Base-by-base conservation (phyloP, 2,329 filamentous ascomycete species). In the Alternaria conjuncta region DNA sequence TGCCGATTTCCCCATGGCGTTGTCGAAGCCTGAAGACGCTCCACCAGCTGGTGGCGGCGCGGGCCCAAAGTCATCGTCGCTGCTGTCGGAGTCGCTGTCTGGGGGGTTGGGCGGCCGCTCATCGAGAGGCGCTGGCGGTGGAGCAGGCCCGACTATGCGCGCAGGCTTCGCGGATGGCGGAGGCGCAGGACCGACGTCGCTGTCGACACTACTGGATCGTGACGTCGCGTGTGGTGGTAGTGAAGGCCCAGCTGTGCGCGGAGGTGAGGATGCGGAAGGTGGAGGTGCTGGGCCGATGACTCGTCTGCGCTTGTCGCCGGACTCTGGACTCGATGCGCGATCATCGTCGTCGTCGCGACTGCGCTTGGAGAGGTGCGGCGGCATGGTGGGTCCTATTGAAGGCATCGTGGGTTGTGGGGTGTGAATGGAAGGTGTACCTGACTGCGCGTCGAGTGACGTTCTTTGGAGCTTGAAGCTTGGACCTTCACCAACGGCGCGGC, bases 351-450 rank as follows among this genome's bases (percentile, higher is more conserved):
- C 78, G 68, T 84, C 70, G 78, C 81, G 81, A 84, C 88, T 80
- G 66, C 81, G 75, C 78, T 87, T 84, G 11, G 84, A 71, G 45
- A 91, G 84, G 65, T 92, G 88, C 5, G 90, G 85, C 12, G 92
- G 91, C 23, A 94, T 79, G 64, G 89, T 84, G 13, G 92, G 91
- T 6, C 91, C 91, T 74, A 92, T 89, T 32, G 87, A 88, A 55
- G 89, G 83, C 90, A 92, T 92, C 20, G 18, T 80, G 73, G 69
- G 69, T 45, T 13, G 55, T 73, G 74, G 80, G 80, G 28, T 54
- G 50, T 55, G 51, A 47, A 28, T 21, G 26, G 18, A 41, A 23
- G 21, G 28, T 53, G 55, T 46, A 23, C 2, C 18, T 30, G 36
- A 20, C 47, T 28, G 60, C 54, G 26, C 28, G 58, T 47, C 47